Evolutionary conservation across 164 flowering plant genomes (phyloP), one percentile per base, ranked within the genome.

Genomic region (Euptelea pleiosperma): DNA sequence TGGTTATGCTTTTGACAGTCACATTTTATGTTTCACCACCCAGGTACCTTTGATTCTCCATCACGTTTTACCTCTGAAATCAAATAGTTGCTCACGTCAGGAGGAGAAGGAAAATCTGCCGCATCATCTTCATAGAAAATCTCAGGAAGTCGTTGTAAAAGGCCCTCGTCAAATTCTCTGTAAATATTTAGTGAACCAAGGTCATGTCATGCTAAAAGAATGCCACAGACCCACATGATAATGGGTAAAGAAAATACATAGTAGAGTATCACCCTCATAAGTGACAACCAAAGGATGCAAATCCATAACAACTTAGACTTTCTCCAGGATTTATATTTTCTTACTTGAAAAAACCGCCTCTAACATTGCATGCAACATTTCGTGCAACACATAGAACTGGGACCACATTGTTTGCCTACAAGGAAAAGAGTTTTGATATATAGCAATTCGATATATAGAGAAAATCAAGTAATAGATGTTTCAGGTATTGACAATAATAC

Each of bases 291-390:
- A 45, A 52, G 30, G 12, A 57, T 28, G 30, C 52, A 51, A n/a
- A 42, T 36, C 10, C 47, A 47, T 44, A 34, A 57, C 39, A n/a
- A n/a, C n/a, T n/a, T n/a, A n/a, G n/a, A n/a, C n/a, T n/a, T n/a
- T n/a, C n/a, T n/a, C n/a, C n/a, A n/a, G n/a, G 33, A n/a, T n/a
- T n/a, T 18, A 25, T 15, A 25, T 36, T 19, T 53, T 52, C 95
- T 87, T 84, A 94, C 99, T 79, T 94, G 84, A 89, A 94, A 67
- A 91, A 94, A 44, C 96, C 87, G 62, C 96, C 94, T 73, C 99
- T 84, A 33, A 94, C 98, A 81, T 85, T 91, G 83, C 99, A 94
- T 18, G 98, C 98, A 73, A 89, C 96, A 75, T 91, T 94, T 79
- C 99, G 82, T 51, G 96, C 99, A 65, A 91, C 92, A 67, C 96